Base-by-base conservation (phyloP, 106 monocot genomes). In the Ottelia alismoides region DNA sequence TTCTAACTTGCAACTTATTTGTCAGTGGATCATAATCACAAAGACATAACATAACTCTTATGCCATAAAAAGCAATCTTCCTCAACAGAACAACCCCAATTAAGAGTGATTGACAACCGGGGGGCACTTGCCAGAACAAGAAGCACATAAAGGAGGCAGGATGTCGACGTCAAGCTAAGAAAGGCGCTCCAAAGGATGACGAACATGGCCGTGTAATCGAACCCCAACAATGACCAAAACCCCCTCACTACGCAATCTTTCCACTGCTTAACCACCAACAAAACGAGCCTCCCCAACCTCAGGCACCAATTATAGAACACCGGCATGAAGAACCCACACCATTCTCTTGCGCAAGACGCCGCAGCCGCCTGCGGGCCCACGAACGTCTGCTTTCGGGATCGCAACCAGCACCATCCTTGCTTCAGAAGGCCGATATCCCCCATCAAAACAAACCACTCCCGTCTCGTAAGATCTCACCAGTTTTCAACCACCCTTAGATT, bases 161-260 rank as follows among this genome's bases (percentile, higher is more conserved):
- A 45, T 2, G 65, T 69, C 23, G 94, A 85, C 25, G 81, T 78
- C 63, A 81, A 70, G 64, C 84, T 79, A 60, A 96, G 73, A 54
- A 89, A 79, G 60, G 51, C 81, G 25, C 94, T 85, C 94, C 94
- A 96, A 9, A 89, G 18, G 21, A 89, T 74, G 29, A 96, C 63
- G 57, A 96, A 82, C n/a, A 89, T 29, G 1, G 82, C 61, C 7
- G 70, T 40, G 16, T 81, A 67, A 9, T 82, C 89, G 52, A 84
- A 61, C 44, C 66, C 62, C 26, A 74, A 20, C 58, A 98, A 29
- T 0, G 85, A 82, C 44, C 57, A 16, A 56, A 79, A 67, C 1
- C 96, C 89, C 49, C 76, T 74, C 2, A 64, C 74, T 24, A 63
- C 66, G 54, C 85, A 98, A 35, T 77, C 72, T 25, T 72, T 76